Conservation (phyloP, 225 moss, liverwort and hornwort species). For the Asterella californica region DNA sequence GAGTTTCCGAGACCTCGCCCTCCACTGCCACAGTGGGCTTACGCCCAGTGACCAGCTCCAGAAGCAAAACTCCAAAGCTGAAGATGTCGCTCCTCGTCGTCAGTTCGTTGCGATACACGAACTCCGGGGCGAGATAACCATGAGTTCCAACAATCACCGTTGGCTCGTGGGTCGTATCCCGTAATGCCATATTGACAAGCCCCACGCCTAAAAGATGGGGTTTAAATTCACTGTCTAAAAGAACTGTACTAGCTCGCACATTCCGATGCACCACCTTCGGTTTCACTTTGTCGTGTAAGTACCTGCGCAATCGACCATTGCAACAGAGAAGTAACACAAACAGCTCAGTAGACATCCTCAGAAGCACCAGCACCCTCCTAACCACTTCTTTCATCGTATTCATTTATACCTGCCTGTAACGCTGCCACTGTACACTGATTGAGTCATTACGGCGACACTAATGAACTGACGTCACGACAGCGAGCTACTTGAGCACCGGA, state of each 20-base stretch:
- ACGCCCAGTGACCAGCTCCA: constrained; percentile 85
- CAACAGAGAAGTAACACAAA: neutral
- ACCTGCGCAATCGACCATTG: constrained; percentile 39
- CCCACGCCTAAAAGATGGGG: constrained; percentile 82
- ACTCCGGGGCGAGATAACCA: constrained; percentile 86
- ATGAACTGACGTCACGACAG: neutral
- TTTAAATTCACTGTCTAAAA: constrained; percentile 72
- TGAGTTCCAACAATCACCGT: constrained; percentile 87
- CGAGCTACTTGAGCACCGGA: neutral
- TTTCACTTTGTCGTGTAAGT: constrained; percentile 85
- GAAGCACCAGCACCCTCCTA: neutral
- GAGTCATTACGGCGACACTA: neutral
- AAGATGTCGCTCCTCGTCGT: constrained; percentile 91
- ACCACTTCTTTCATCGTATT: neutral
- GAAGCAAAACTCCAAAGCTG: constrained; percentile 85
- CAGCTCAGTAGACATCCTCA: neutral
- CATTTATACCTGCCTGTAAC: too few relatives aligned
- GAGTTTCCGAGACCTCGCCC: constrained; percentile 60
- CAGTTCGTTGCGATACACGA: constrained; percentile 82
- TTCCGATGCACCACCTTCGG: constrained; percentile 89
- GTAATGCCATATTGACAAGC: constrained; percentile 67
- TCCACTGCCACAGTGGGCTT: constrained; percentile 75
- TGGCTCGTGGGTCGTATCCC: constrained; percentile 63
- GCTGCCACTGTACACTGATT: too few relatives aligned
- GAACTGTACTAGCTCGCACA: constrained; percentile 76